Conservation (phyloP, 139 green algal species). For the Chlamydomonas schloesseri region DNA sequence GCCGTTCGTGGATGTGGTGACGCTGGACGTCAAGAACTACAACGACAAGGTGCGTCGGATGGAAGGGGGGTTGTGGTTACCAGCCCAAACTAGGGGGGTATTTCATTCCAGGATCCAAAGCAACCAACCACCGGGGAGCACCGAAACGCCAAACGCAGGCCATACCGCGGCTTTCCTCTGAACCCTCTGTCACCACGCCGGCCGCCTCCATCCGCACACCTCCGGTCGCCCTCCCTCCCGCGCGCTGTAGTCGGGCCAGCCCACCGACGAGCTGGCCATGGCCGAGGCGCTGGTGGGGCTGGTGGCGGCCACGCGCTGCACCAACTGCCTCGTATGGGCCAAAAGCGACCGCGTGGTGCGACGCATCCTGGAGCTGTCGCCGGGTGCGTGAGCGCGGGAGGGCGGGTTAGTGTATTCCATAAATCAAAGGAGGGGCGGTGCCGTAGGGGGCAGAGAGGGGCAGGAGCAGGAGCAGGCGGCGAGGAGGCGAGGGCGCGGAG, state of each 20-base stretch:
- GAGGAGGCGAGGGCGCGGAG: too few relatives aligned
- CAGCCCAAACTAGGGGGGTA: too few relatives aligned
- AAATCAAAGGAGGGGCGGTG: not conserved
- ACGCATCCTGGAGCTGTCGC: slow-evolving; percentile 35
- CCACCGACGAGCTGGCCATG: slow-evolving; percentile 20
- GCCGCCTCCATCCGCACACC: too few relatives aligned
- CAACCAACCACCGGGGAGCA: too few relatives aligned
- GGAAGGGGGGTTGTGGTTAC: too few relatives aligned
- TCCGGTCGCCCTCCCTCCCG: too few relatives aligned
- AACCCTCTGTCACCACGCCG: too few relatives aligned
- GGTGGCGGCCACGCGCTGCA: slow-evolving; percentile 51
- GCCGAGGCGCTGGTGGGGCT: slow-evolving; percentile 47
- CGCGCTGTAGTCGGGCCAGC: not conserved
- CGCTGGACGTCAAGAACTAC: slow-evolving; percentile 61
- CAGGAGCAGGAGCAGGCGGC: not conserved
- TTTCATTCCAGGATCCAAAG: too few relatives aligned
- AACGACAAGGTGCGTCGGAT: slow-evolving; percentile 30
- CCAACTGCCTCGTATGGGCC: slow-evolving; percentile 72
- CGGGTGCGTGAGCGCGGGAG: not conserved
- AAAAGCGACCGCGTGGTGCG: slow-evolving; percentile 65
- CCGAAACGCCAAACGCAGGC: too few relatives aligned
- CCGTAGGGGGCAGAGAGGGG: not conserved
- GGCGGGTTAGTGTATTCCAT: too few relatives aligned
- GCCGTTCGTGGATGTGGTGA: slow-evolving; percentile 49
- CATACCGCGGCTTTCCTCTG: too few relatives aligned